These are phyloP conservation scores for Batrachochytrium dendrobatidis DNA, from an alignment of 371 early-diverging fungal species.

Conservation along the genomic window DNA sequence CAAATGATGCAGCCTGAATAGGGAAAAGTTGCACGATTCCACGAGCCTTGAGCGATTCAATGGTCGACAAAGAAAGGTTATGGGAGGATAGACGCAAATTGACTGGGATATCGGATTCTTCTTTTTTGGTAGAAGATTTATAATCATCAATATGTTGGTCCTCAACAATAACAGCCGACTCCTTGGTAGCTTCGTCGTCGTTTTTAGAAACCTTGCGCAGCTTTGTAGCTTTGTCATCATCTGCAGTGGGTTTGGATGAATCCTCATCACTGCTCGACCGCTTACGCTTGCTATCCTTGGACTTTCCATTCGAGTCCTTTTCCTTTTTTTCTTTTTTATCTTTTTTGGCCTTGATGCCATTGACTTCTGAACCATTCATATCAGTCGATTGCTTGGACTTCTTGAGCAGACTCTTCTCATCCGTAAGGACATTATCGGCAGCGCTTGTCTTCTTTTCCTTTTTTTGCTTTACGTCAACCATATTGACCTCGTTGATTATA, in stretches of 20 bases:
- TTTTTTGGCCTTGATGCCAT: slow-evolving; percentile 29
- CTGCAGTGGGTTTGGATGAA: slow-evolving; percentile 23
- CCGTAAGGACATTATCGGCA: too few relatives aligned
- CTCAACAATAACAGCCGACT: slow-evolving; percentile 20
- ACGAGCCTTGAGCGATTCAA: slow-evolving; percentile 53
- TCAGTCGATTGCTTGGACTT: too few relatives aligned
- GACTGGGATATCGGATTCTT: slow-evolving; percentile 41
- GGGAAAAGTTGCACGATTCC: slow-evolving; percentile 81
- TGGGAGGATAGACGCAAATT: slow-evolving; percentile 59
- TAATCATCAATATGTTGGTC: slow-evolving; percentile 19
- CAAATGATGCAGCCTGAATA: slow-evolving; percentile 84
- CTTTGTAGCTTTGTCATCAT: slow-evolving; percentile 18
- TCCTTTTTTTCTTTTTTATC: slow-evolving; percentile 25
- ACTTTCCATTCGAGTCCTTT: slow-evolving; percentile 24
- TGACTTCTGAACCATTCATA: too few relatives aligned
- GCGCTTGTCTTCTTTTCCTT: too few relatives aligned
- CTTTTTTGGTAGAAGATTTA: slow-evolving; percentile 21
- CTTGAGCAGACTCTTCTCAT: too few relatives aligned
- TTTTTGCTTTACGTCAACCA: too few relatives aligned
- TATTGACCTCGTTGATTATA: too few relatives aligned
- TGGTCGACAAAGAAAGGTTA: slow-evolving; percentile 54
- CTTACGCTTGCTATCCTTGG: slow-evolving; percentile 35
- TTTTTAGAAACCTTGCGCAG: slow-evolving; percentile 9
- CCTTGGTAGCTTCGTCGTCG: slow-evolving; percentile 16
- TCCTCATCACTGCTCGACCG: slow-evolving; percentile 24